Percentiles rank a stretch among this genome's conserved stretches.
phyloP scores from a whole-genome alignment of 2,329 filamentous ascomycete species.

The Ascocoryne sarcoides region DNA sequence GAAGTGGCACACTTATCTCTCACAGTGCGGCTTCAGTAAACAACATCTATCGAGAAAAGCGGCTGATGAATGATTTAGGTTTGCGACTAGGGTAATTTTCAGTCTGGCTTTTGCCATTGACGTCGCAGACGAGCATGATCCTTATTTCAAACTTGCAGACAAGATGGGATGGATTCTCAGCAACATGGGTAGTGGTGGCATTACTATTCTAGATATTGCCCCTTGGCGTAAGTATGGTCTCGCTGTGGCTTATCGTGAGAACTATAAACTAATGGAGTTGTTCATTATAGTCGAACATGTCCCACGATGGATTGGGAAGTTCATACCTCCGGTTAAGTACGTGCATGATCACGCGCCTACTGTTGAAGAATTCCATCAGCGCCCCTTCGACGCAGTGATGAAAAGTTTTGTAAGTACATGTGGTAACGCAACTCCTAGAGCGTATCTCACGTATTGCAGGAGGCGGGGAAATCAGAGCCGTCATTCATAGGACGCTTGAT shows the following conservation, averaged over 20 bases:
- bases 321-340: slow-evolving; percentile 17
- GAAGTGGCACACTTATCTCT: slow-evolving; percentile 31
- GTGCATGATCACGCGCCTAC: slow-evolving; percentile 19
- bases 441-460: slow-evolving; percentile 5
- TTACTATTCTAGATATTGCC: slow-evolving; percentile 37
- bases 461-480: slow-evolving; percentile 3
- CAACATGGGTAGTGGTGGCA: slow-evolving; percentile 30
- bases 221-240: slow-evolving; percentile 30
- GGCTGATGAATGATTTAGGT: slow-evolving; percentile 12
- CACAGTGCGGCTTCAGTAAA: slow-evolving; percentile 15
- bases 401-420: slow-evolving; percentile 3
- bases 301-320: slow-evolving; percentile 3
- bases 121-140: slow-evolving; percentile 30
- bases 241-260: not conserved
- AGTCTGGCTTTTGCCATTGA: slow-evolving; percentile 35
- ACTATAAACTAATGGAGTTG: not conserved
- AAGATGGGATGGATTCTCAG: slow-evolving; percentile 25
- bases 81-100: slow-evolving; percentile 33
- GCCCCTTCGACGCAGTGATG: slow-evolving; percentile 28
- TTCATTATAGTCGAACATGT: slow-evolving; percentile 10
- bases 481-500: slow-evolving; percentile 8
- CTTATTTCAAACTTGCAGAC: slow-evolving; percentile 29
- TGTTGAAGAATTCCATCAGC: slow-evolving; percentile 34
- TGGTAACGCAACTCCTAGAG: not conserved
- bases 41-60: not conserved